Percentiles rank a stretch among this genome's conserved stretches.
Conservation (phyloP, 768 basidiomycete species). For the Russula dissimulans region DNA sequence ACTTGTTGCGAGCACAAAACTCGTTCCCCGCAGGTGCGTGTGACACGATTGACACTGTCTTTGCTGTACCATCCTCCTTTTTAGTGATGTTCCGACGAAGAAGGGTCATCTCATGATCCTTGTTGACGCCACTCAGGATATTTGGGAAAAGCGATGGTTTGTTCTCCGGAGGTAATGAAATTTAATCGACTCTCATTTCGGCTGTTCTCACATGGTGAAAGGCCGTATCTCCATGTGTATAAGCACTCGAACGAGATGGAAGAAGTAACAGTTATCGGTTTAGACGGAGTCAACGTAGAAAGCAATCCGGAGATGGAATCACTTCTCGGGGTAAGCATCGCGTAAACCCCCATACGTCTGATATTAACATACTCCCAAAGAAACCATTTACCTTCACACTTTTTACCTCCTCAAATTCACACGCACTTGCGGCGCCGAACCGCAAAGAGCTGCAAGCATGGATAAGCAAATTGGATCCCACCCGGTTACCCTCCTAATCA, state of each 20-base stretch:
- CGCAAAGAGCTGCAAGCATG: constrained; percentile 78
- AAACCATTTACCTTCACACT: constrained; percentile 82
- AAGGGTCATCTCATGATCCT: constrained; percentile 77
- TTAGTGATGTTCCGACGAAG: constrained; percentile 75
- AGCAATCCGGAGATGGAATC: constrained; percentile 79
- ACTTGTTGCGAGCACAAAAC: constrained; percentile 61
- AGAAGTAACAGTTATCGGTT: constrained; percentile 74
- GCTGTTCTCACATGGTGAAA: constrained; percentile 25
- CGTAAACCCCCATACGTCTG: not conserved
- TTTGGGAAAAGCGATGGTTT: constrained; percentile 82
- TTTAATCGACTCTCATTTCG: not conserved
- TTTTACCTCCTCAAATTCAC: constrained; percentile 87
- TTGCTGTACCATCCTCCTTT: constrained; percentile 5
- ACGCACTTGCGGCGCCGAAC: constrained; percentile 76
- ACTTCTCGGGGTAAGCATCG: constrained; percentile 53
- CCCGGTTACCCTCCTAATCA: constrained; percentile 32
- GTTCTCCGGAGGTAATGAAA: constrained; percentile 64
- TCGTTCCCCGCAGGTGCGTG: constrained; percentile 62
- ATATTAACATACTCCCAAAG: constrained; percentile 32
- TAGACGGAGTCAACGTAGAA: constrained; percentile 78
- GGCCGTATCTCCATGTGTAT: constrained; percentile 88
- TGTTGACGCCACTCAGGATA: constrained; percentile 66
- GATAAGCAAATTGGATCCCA: constrained; percentile 79
- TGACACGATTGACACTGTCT: not conserved
- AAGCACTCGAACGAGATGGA: constrained; percentile 76